Evolutionary conservation across 192 early-diverging fungal genomes (phyloP), one percentile per base, ranked within the genome.

Genomic region (Backusella luteola): DNA sequence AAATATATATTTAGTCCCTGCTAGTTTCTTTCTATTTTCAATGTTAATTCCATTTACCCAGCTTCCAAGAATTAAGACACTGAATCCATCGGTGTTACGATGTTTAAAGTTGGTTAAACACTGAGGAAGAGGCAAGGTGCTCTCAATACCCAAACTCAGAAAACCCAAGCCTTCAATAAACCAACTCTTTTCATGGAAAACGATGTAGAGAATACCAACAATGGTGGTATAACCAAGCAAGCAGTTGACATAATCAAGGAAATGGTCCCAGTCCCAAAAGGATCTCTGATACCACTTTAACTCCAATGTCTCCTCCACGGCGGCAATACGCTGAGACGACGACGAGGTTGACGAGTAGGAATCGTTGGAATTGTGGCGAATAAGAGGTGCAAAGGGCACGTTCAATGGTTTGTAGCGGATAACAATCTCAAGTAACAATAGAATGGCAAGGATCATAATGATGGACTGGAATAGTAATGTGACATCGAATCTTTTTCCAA

Each of bases 101-200:
- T 75, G 74, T 14, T 75, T 76, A 52, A 78, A 85, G 77, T 87
- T 90, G 23, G 83, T 71, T 36, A 83, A 76, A 34, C 84, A 84
- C 74, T 90, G 89, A 12, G 89, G 89, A 14, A 90, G 67, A n/a
- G 89, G 89, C 8, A 90, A 81, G 4, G 89, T 87, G n/a, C 84
- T 82, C 68, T 88, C 89, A 42, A 90, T 87, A 0, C 89, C 85
- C 26, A 90, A 59, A 49, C 82, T 84, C 26, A 83, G n/a, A 19
- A 73, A 69, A 46, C 85, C 85, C 11, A 86, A 66, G 4, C 80
- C 42, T 41, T 84, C 80, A 34, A 83, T 79, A 79, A 83, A 84
- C 34, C 56, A 71, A 29, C 36, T 11, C 39, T 66, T 67, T 4
- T 67, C 21, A 7, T 78, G 74, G 14, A 86, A 70, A 4, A 83